Conservation (phyloP, 306 rosid genomes). For the Hippophae tibetana region DNA sequence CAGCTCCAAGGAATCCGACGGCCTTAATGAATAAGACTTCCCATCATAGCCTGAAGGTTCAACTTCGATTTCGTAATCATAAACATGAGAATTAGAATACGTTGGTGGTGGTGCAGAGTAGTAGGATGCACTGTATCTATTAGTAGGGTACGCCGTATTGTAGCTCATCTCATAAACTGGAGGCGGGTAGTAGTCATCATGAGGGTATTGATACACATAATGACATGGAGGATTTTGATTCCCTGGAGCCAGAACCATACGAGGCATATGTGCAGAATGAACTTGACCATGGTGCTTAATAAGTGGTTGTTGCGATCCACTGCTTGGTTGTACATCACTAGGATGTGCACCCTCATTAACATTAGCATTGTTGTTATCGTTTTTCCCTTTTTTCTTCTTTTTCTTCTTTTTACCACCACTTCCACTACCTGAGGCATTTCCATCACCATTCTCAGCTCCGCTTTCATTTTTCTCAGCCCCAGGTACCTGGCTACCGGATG, state of each 20-base stretch:
- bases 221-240: constrained; percentile 37
- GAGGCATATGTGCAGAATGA: constrained; percentile 10
- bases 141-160: constrained; percentile 34
- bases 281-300: not conserved
- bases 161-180: constrained; percentile 27
- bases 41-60: constrained; percentile 22
- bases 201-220: constrained; percentile 23
- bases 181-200: constrained; percentile 12
- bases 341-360: constrained; percentile 21
- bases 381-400: constrained; percentile 37
- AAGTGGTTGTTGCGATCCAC: constrained; percentile 19
- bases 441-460: constrained; percentile 16
- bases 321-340: constrained; percentile 14
- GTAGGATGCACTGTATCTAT: constrained; percentile 35
- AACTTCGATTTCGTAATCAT: constrained; percentile 13
- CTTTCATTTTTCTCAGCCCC: constrained; percentile 22
- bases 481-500: constrained; percentile 28
- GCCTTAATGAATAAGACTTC: constrained; percentile 20
- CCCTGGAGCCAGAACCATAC: constrained; percentile 16
- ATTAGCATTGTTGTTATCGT: constrained; percentile 2
- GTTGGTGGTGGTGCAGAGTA: constrained; percentile 36
- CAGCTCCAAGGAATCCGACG: constrained; percentile 36
- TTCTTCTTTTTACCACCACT: constrained; percentile 37
- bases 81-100: constrained; percentile 25
- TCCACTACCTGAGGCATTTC: constrained; percentile 7